Conservation (phyloP, 164 flowering plant genomes). For the Dillenia suffruticosa region DNA sequence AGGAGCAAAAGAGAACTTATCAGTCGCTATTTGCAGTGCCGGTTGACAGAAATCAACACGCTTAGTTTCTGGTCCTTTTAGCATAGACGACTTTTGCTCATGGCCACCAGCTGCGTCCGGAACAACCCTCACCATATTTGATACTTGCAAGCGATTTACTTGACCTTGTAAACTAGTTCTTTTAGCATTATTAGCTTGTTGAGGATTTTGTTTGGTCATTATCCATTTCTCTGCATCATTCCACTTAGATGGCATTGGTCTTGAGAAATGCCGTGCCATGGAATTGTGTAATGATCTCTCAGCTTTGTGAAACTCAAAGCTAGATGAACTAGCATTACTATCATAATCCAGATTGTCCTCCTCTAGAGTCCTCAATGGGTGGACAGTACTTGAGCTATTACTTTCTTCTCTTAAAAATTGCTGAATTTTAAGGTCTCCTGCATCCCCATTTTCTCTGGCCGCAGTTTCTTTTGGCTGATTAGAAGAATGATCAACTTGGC, state of each 20-base stretch:
- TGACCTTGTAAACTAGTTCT: conserved; percentile 36
- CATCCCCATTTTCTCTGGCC: conserved; percentile 23
- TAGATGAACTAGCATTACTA: conserved; percentile 85
- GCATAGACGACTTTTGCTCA: conserved; percentile 29
- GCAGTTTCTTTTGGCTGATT: conserved; percentile 19
- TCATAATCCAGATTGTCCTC: conserved; percentile 86
- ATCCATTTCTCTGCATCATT: conserved; percentile 98
- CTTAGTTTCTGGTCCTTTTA: conserved; percentile 30
- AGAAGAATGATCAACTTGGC: conserved; percentile 19
- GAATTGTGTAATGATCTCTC: conserved; percentile 48
- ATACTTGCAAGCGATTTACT: conserved; percentile 25
- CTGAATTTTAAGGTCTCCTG: conserved; percentile 23
- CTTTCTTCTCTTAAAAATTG: conserved; percentile 27
- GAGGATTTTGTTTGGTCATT: conserved; percentile 41
- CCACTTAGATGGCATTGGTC: conserved; percentile 86
- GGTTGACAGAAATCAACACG: conserved; percentile 49
- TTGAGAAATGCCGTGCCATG: conserved; percentile 36
- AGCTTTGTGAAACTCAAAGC: conserved; percentile 89
- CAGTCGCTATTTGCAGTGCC: conserved; percentile 27
- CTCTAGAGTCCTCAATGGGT: conserved; percentile 48
- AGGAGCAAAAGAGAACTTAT: conserved; percentile 46
- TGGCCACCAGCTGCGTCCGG: conserved; percentile 43
- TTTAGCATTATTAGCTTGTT: conserved; percentile 33
- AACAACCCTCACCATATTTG: conserved; percentile 41
- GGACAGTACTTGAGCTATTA: conserved; percentile 46